Percentiles rank a stretch among this genome's conserved stretches.
Evolutionary conservation across 2,329 filamentous ascomycete species (phyloP).

Genomic region (Verticillium nonalfalfae): DNA sequence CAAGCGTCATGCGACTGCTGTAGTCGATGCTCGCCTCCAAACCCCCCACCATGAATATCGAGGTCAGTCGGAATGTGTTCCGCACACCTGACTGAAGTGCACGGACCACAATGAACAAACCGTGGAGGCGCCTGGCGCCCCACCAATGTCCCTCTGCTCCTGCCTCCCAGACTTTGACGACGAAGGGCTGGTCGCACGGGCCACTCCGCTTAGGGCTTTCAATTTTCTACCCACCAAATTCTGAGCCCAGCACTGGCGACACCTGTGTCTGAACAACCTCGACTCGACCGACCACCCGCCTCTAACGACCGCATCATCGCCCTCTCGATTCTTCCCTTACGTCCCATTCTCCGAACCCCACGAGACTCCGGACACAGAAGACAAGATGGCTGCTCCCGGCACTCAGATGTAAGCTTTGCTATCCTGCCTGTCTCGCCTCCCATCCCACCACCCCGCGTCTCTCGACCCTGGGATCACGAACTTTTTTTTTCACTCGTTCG

Average conservation of each 20-base stretch:
- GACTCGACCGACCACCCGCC: constrained; percentile 6
- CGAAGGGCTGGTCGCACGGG: constrained; percentile 3
- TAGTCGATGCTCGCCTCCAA: too few species aligned
- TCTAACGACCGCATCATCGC: constrained; percentile 27
- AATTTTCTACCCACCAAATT: constrained; percentile 4
- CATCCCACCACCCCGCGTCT: not conserved
- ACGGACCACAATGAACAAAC: not conserved
- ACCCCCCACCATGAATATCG: not conserved
- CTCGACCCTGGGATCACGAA: not conserved
- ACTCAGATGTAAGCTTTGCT: constrained; percentile 52
- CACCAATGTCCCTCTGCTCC: not conserved
- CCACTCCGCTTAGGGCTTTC: constrained; percentile 5
- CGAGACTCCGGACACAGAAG: constrained; percentile 19
- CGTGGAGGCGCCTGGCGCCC: not conserved
- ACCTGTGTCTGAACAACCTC: constrained; percentile 7
- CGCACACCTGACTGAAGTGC: not conserved
- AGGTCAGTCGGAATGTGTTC: not conserved
- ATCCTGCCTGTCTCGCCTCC: not conserved
- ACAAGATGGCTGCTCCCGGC: constrained; percentile 56
- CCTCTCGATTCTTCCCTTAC: constrained; percentile 25
- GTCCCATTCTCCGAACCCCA: constrained; percentile 16
- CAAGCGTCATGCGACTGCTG: too few species aligned
- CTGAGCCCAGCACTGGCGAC: not conserved
- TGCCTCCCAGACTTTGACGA: not conserved
- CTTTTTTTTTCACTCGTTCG: not conserved